Evolutionary conservation across 208 protist genomes (phyloP).

Genomic region (Acanthamoeba triangularis): DNA sequence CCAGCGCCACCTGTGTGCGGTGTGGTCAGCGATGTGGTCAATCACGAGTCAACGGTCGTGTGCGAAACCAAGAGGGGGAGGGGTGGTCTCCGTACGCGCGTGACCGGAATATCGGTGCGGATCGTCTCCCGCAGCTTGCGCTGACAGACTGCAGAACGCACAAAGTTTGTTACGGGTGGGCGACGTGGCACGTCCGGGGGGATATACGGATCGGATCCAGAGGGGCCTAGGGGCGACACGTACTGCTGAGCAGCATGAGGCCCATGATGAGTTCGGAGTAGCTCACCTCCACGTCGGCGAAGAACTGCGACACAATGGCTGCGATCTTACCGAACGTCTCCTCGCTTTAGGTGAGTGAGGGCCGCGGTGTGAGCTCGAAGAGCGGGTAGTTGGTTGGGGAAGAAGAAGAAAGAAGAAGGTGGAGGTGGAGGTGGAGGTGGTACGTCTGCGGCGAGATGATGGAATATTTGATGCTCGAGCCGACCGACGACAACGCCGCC

Average conservation of each 20-base stretch:
- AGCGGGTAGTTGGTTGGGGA: background rate
- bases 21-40: background rate
- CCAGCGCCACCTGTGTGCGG: slow-evolving; percentile 24
- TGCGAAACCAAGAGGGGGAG: background rate
- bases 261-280: slow-evolving; percentile 58
- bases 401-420: background rate
- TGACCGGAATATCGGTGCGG: slow-evolving; percentile 37
- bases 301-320: slow-evolving; percentile 25
- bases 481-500: background rate
- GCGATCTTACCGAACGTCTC: slow-evolving; percentile 55
- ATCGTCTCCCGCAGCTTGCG: slow-evolving; percentile 43
- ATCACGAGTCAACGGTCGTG: background rate
- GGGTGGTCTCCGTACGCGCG: background rate
- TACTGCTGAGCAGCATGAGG: slow-evolving; percentile 69
- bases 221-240: background rate
- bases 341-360: background rate
- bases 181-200: background rate
- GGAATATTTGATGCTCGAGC: slow-evolving; percentile 55
- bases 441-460: slow-evolving; percentile 66
- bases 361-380: background rate
- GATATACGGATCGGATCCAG: no score
- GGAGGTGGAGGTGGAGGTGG: background rate
- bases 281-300: slow-evolving; percentile 40
- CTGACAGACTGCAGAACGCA: slow-evolving; percentile 31
- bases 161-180: background rate